phyloP scores from a whole-genome alignment of 768 basidiomycete genomes.

The Boletales sp. region DNA sequence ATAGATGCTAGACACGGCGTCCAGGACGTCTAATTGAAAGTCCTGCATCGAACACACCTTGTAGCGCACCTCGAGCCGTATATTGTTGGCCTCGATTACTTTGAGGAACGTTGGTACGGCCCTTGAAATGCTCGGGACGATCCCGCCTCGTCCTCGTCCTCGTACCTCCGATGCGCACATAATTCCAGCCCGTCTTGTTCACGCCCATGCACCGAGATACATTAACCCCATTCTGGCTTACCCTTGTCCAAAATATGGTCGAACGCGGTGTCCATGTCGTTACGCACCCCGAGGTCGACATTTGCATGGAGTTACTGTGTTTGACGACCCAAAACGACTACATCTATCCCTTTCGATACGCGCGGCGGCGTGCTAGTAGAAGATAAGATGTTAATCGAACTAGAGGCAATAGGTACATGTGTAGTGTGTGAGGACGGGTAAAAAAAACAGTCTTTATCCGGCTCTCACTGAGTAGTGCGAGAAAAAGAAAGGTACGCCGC shows the following conservation, averaged over 20 bases:
- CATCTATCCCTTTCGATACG: too few relatives aligned
- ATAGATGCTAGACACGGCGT: constrained; percentile 51
- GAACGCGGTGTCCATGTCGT: constrained; percentile 77
- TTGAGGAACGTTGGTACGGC: constrained; percentile 87
- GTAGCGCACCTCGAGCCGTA: constrained; percentile 96
- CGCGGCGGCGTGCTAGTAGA: too few relatives aligned
- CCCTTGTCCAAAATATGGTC: constrained; percentile 63
- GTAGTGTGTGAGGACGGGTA: too few relatives aligned
- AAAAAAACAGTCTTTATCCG: too few relatives aligned
- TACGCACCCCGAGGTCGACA: constrained; percentile 50
- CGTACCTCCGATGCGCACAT: constrained; percentile 74
- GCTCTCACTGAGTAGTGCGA: too few relatives aligned
- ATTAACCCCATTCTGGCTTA: constrained; percentile 71
- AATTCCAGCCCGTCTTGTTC: constrained; percentile 17
- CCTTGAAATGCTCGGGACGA: constrained; percentile 43
- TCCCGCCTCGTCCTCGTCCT: too few relatives aligned
- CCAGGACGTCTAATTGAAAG: constrained; percentile 5
- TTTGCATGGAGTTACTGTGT: constrained; percentile 64
- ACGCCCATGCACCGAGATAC: constrained; percentile 42
- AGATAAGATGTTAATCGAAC: too few relatives aligned
- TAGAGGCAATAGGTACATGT: too few relatives aligned
- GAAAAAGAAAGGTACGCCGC: too few relatives aligned
- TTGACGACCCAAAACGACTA: too few relatives aligned
- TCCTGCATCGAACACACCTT: constrained; percentile 51
- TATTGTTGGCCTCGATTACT: constrained; percentile 83